Evolutionary conservation across 2,329 filamentous ascomycete genomes (phyloP).

Genomic region (Xylaria sp.): DNA sequence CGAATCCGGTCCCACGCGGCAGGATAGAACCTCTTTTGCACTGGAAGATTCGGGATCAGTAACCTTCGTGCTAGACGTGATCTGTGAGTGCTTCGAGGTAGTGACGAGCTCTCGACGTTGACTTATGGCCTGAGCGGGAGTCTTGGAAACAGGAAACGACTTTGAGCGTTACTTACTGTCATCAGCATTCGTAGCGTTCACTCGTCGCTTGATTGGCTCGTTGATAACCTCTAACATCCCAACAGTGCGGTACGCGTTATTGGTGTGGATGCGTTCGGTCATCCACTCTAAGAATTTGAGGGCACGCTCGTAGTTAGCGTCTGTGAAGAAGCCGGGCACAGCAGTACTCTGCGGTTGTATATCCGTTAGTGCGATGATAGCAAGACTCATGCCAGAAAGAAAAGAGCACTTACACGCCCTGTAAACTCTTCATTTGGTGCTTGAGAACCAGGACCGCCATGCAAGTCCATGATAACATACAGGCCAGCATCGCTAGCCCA

Average conservation of each 20-base stretch:
- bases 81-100: no score
- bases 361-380: background rate
- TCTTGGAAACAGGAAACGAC: background rate
- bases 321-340: conserved; percentile 52
- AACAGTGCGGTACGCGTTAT: conserved; percentile 51
- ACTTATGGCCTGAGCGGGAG: background rate
- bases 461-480: conserved; percentile 57
- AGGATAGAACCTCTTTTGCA: conserved; percentile 52
- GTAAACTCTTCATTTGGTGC: conserved; percentile 49
- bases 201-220: conserved; percentile 48
- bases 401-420: conserved; percentile 37
- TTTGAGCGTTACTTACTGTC: conserved; percentile 12
- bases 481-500: conserved; percentile 51
- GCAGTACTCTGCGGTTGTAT: conserved; percentile 2
- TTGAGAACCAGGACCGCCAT: conserved; percentile 53
- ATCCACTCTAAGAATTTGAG: conserved; percentile 55
- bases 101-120: background rate
- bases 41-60: background rate
- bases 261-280: conserved; percentile 51
- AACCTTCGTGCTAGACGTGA: background rate
- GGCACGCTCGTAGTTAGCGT: conserved; percentile 56
- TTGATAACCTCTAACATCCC: conserved; percentile 59
- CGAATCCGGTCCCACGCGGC: conserved; percentile 52
- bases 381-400: no score
- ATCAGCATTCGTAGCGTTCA: conserved; percentile 39